Percentiles rank a stretch among this genome's conserved stretches.
Conservation (phyloP, 2,329 filamentous ascomycete genomes). For the Stagonosporopsis vannaccii region DNA sequence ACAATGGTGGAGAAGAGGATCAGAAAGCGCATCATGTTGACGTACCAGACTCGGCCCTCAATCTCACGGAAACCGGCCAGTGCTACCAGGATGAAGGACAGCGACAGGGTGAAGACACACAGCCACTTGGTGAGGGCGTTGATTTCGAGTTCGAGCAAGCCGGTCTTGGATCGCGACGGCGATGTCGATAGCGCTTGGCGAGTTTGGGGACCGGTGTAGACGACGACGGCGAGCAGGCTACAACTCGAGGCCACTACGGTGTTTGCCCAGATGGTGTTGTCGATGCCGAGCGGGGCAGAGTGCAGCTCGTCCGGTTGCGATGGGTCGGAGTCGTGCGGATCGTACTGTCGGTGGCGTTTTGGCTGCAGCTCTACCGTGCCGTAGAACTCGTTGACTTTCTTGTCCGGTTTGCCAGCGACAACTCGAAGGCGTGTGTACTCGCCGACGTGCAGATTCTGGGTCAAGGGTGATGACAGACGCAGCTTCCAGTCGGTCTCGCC, state of each 20-base stretch:
- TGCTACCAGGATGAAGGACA: slow-evolving; percentile 88
- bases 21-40: slow-evolving; percentile 97
- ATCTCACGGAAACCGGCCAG: slow-evolving; percentile 79
- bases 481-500: slow-evolving; percentile 99
- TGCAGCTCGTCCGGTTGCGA: slow-evolving; percentile 44
- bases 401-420: slow-evolving; percentile 88
- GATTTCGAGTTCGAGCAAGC: slow-evolving; percentile 92
- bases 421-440: slow-evolving; percentile 74
- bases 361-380: slow-evolving; percentile 83
- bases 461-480: slow-evolving; percentile 82
- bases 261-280: slow-evolving; percentile 99
- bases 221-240: slow-evolving; percentile 83
- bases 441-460: slow-evolving; percentile 75
- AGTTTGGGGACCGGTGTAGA: slow-evolving; percentile 95
- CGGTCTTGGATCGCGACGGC: slow-evolving; percentile 90
- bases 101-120: slow-evolving; percentile 82
- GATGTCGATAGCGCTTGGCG: slow-evolving; percentile 92
- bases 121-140: slow-evolving; percentile 97
- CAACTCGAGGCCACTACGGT: slow-evolving; percentile 95
- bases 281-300: slow-evolving; percentile 82
- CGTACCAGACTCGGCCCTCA: slow-evolving; percentile 80
- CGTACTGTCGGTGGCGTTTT: slow-evolving; percentile 58
- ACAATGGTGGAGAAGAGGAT: slow-evolving; percentile 99
- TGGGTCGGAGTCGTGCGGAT: slow-evolving; percentile 48
- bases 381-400: slow-evolving; percentile 91